phyloP scores from a whole-genome alignment of 805 yeast species.

The Metschnikowia corniflorae region DNA sequence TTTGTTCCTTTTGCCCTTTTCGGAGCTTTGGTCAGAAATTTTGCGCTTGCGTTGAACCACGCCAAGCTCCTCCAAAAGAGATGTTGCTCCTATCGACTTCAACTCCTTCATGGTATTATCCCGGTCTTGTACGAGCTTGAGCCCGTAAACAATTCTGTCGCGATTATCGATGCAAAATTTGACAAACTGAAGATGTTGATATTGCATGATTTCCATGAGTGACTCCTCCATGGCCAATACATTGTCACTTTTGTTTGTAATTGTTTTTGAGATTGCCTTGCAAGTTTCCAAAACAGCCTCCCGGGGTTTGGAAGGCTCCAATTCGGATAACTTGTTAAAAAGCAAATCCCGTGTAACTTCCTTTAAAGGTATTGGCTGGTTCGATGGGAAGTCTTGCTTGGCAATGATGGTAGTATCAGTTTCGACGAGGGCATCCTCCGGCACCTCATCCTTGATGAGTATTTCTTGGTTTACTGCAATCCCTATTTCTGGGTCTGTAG shows the following conservation, averaged over 20 bases:
- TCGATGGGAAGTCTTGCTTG: not conserved
- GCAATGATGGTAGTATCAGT: constrained; percentile 4
- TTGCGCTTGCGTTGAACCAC: constrained; percentile 16
- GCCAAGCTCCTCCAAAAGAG: constrained; percentile 42
- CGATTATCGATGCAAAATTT: constrained; percentile 49
- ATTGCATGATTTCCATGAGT: constrained; percentile 51
- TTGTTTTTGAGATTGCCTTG: constrained; percentile 33
- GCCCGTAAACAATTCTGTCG: constrained; percentile 51
- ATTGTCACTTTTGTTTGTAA: constrained; percentile 36
- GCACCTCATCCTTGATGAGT: not conserved
- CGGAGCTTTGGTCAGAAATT: not conserved
- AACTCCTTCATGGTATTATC: constrained; percentile 42
- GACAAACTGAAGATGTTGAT: constrained; percentile 49
- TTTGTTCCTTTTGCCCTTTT: constrained; percentile 9
- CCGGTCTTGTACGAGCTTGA: constrained; percentile 37
- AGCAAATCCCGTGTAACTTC: constrained; percentile 15
- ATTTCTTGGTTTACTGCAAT: not conserved
- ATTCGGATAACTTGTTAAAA: constrained; percentile 33
- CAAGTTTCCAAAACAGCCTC: constrained; percentile 36
- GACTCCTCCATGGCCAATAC: constrained; percentile 49
- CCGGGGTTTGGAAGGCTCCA: constrained; percentile 36
- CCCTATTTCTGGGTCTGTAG: not conserved
- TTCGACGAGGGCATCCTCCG: not conserved
- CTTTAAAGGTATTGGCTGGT: constrained; percentile 3
- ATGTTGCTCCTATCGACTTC: constrained; percentile 37